Evolutionary conservation across 2,329 filamentous ascomycete species (phyloP).

Genomic region (Ambrosiella cleistominuta): DNA sequence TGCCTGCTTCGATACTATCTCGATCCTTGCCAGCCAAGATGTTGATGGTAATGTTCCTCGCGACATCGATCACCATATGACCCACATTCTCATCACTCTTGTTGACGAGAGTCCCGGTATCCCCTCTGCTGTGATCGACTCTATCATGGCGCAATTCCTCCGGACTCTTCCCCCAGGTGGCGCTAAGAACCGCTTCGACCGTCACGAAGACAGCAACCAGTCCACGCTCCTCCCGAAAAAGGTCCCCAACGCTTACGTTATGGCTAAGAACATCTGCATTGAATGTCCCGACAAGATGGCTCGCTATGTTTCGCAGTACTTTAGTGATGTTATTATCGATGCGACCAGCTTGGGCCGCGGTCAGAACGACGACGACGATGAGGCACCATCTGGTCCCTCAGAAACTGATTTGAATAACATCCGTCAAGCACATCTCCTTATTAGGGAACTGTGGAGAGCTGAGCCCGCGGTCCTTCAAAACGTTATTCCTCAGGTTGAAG

Average conservation of each 20-base stretch:
- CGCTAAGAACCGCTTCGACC: slow-evolving; percentile 35
- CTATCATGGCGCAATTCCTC: slow-evolving; percentile 89
- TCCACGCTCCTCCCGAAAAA: slow-evolving; percentile 72
- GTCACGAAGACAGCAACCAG: slow-evolving; percentile 53
- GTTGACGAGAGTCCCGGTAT: slow-evolving; percentile 72
- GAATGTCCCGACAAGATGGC: slow-evolving; percentile 85
- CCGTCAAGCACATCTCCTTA: slow-evolving; percentile 71
- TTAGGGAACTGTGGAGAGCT: slow-evolving; percentile 86
- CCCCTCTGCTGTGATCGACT: slow-evolving; percentile 68
- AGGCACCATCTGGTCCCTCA: slow-evolving; percentile 44
- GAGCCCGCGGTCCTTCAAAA: slow-evolving; percentile 77
- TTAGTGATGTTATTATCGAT: slow-evolving; percentile 89
- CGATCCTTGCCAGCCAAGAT: slow-evolving; percentile 53
- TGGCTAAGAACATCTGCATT: slow-evolving; percentile 90
- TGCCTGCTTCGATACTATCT: slow-evolving; percentile 80
- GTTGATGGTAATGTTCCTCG: slow-evolving; percentile 73
- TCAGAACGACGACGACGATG: slow-evolving; percentile 47
- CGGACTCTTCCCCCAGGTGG: slow-evolving; percentile 59
- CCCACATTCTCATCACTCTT: slow-evolving; percentile 62
- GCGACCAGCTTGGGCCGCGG: slow-evolving; percentile 47
- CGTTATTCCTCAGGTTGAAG: slow-evolving; percentile 83
- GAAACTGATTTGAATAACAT: slow-evolving; percentile 77
- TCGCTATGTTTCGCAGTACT: slow-evolving; percentile 85
- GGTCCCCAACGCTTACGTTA: slow-evolving; percentile 81
- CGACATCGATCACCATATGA: slow-evolving; percentile 88